phyloP scores from a whole-genome alignment of 129 eudicot species.

The Mikania micrantha region DNA sequence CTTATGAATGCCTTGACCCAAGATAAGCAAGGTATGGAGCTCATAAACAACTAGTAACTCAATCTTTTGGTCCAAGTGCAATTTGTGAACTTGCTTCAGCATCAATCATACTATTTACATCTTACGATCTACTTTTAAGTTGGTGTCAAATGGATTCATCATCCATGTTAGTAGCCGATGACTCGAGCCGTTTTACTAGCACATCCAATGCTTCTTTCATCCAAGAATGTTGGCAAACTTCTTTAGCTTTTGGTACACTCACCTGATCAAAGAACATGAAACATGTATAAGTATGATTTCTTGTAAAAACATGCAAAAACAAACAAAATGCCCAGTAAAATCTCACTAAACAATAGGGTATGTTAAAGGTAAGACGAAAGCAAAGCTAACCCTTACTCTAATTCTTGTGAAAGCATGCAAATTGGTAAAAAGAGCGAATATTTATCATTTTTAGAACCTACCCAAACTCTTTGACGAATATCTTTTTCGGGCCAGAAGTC shows the following conservation, averaged over 20 bases:
- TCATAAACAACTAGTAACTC: constrained; percentile 8
- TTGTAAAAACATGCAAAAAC: not conserved
- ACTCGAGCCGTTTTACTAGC: constrained; percentile 39
- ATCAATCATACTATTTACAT: constrained; percentile 23
- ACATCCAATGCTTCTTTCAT: constrained; percentile 77
- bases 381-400: no score
- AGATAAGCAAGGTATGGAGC: constrained; percentile 4
- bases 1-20: not conserved
- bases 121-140: constrained; percentile 5
- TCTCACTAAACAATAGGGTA: no score
- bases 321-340: no score
- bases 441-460: constrained; percentile 9
- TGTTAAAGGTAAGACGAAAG: no score
- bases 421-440: not conserved
- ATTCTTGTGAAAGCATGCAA: no score
- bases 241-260: constrained; percentile 64
- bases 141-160: constrained; percentile 11
- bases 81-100: not conserved
- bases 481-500: constrained; percentile 84
- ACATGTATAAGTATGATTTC: constrained; percentile 10
- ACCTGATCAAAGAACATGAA: constrained; percentile 23
- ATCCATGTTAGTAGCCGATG: constrained; percentile 17
- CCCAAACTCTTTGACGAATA: constrained; percentile 70
- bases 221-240: constrained; percentile 69
- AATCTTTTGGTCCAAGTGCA: constrained; percentile 11